phyloP scores from a whole-genome alignment of 495 filamentous ascomycete species.

The Cairneyella variabilis region DNA sequence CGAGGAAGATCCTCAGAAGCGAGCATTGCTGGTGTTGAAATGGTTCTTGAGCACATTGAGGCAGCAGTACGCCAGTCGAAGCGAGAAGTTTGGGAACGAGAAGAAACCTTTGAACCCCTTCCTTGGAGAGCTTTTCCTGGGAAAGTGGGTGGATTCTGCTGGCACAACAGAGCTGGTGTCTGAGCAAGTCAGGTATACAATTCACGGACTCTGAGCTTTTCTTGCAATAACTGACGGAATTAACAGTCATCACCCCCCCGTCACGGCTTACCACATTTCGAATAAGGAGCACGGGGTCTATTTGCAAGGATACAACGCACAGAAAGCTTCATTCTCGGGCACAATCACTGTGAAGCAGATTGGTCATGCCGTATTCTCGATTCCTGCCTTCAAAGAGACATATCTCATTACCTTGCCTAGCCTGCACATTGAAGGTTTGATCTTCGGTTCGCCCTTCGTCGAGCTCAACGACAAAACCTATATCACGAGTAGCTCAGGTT shows the following conservation, averaged over 20 bases:
- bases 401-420: conserved; percentile 91
- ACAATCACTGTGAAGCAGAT: conserved; percentile 98
- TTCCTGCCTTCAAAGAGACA: conserved; percentile 66
- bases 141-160: conserved; percentile 57
- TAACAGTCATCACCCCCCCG: conserved; percentile 95
- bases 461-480: conserved; percentile 83
- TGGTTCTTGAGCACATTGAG: conserved; percentile 98
- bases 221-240: conserved; percentile 58
- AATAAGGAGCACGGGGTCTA: conserved; percentile 81
- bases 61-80: conserved; percentile 73
- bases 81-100: conserved; percentile 91
- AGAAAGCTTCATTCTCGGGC: conserved; percentile 90
- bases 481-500: conserved; percentile 85
- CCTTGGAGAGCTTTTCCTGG: conserved; percentile 86
- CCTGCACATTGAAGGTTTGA: conserved; percentile 91
- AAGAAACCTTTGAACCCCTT: conserved; percentile 98
- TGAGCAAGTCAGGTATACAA: conserved; percentile 72
- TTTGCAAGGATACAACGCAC: conserved; percentile 95
- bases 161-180: conserved; percentile 68
- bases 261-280: conserved; percentile 89
- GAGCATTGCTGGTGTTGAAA: conserved; percentile 84
- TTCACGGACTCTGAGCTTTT: neutral
- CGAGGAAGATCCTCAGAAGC: conserved; percentile 81
- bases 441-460: conserved; percentile 90
- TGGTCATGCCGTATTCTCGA: conserved; percentile 80